These are phyloP conservation scores for Eragrostis curvula DNA, from an alignment of 176 grass and related monocot species.

Conservation along the genomic window DNA sequence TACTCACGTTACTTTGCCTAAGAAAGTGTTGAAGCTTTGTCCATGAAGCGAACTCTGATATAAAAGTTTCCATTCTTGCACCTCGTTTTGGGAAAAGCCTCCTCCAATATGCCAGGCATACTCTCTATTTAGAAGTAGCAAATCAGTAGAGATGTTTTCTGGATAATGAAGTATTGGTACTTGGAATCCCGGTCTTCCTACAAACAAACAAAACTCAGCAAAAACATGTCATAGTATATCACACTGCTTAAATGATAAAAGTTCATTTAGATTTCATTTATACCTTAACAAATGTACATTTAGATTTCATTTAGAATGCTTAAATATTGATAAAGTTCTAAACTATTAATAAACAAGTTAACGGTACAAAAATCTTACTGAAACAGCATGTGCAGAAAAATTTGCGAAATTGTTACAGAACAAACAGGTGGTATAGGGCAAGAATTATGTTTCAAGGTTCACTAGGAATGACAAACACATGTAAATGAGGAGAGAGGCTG, in stretches of 20 bases:
- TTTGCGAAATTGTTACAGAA: constrained; percentile 16
- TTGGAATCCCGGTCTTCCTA: constrained; percentile 80
- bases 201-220: constrained; percentile 33
- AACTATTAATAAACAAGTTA: constrained; percentile 9
- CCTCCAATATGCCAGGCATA: constrained; percentile 96
- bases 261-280: background rate
- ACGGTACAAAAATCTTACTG: background rate
- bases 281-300: background rate
- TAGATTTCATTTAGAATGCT: background rate
- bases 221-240: constrained; percentile 21
- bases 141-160: constrained; percentile 58
- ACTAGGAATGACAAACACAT: background rate
- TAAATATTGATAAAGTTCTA: background rate
- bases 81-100: constrained; percentile 71
- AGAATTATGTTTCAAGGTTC: constrained; percentile 20
- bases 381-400: background rate
- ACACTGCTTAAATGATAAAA: constrained; percentile 4
- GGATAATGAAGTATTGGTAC: constrained; percentile 75
- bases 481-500: constrained; percentile 3
- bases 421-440: background rate
- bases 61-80: constrained; percentile 85
- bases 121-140: constrained; percentile 77
- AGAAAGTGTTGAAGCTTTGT: constrained; percentile 93
- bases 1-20: constrained; percentile 90
- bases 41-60: constrained; percentile 95